These are phyloP conservation scores for Ananas comosus DNA, from an alignment of 176 grass and related monocot species.

Conservation along the genomic window DNA sequence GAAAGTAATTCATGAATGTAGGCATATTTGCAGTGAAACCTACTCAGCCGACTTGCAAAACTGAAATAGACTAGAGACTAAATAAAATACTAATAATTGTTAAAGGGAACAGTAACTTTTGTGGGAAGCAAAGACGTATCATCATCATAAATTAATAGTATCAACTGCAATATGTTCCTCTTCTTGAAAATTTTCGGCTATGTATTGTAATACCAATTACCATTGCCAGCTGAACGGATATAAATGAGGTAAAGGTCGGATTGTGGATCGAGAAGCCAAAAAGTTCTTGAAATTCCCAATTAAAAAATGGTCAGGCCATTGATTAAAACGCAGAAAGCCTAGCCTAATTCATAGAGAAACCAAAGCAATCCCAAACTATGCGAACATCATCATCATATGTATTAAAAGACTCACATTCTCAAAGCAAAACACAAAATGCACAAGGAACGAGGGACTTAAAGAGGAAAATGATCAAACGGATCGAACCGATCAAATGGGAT, in stretches of 20 bases:
- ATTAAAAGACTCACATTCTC: too few species aligned
- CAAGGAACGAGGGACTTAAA: too few species aligned
- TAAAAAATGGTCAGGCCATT: neutral
- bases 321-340: neutral
- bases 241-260: neutral
- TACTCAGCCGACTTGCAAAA: too few species aligned
- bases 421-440: too few species aligned
- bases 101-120: too few species aligned
- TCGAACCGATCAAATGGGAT: too few species aligned
- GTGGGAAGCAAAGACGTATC: neutral
- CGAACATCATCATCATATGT: too few species aligned
- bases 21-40: too few species aligned
- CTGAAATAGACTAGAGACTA: too few species aligned
- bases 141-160: neutral
- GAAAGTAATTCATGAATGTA: too few species aligned
- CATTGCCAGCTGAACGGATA: neutral
- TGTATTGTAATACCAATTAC: neutral
- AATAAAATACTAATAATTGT: too few species aligned
- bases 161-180: neutral
- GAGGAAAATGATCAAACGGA: too few species aligned
- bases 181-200: neutral
- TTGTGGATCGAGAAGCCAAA: neutral
- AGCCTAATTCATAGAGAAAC: neutral
- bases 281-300: neutral
- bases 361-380: neutral